Evolutionary conservation across 2,329 filamentous ascomycete species (phyloP).

Genomic region (Camillea tinctor): DNA sequence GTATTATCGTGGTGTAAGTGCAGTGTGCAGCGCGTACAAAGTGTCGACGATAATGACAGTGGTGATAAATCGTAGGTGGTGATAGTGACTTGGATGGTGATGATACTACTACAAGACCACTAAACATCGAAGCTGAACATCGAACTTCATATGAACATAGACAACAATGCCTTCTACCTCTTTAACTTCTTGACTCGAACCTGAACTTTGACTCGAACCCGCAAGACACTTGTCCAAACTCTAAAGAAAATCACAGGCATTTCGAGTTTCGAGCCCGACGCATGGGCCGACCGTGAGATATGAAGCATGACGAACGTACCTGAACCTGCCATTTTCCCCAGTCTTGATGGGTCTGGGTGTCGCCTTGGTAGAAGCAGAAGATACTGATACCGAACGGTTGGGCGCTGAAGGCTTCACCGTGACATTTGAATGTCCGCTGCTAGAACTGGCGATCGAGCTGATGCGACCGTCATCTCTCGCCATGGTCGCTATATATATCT

Average conservation of each 20-base stretch:
- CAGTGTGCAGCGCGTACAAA: no score
- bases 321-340: slow-evolving; percentile 48
- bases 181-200: background rate
- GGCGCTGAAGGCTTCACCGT: slow-evolving; percentile 55
- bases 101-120: no score
- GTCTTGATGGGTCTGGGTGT: slow-evolving; percentile 54
- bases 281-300: slow-evolving; percentile 2
- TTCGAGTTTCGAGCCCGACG: background rate
- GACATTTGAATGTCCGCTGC: slow-evolving; percentile 65
- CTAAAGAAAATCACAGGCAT: background rate
- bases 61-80: no score
- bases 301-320: slow-evolving; percentile 36
- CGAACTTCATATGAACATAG: background rate
- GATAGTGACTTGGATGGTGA: no score
- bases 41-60: no score
- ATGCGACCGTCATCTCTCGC: slow-evolving; percentile 67
- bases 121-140: background rate
- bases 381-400: slow-evolving; percentile 32
- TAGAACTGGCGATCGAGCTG: slow-evolving; percentile 64
- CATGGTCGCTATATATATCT: slow-evolving; percentile 49
- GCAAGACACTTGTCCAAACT: slow-evolving; percentile 1
- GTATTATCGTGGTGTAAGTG: no score
- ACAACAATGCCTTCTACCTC: background rate
- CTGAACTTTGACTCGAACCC: background rate
- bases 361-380: slow-evolving; percentile 32